phyloP scores from a whole-genome alignment of 73 alveolate genomes.

The Tetrahymena malaccensis region DNA sequence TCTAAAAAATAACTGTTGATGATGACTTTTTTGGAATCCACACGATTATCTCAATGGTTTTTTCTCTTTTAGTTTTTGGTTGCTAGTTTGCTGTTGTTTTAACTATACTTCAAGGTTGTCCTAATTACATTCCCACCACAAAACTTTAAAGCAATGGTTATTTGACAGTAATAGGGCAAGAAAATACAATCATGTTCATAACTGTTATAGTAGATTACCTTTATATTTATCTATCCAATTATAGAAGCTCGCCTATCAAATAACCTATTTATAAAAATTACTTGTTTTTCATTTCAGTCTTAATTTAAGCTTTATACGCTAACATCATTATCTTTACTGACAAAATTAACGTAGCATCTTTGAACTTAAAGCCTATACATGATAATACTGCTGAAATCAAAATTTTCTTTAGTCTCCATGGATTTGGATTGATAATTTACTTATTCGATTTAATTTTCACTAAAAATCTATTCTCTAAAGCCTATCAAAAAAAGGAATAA shows the following conservation, averaged over 20 bases:
- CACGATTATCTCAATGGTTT: background rate
- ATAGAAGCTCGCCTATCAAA: background rate
- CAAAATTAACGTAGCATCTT: background rate
- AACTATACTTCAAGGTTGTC: background rate
- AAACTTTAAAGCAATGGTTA: background rate
- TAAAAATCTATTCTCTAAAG: background rate
- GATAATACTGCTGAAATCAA: background rate
- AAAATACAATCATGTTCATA: background rate
- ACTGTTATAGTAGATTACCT: background rate
- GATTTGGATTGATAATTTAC: background rate
- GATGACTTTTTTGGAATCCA: background rate
- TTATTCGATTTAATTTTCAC: background rate
- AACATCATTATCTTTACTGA: background rate
- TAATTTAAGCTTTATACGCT: background rate
- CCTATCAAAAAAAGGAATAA: background rate
- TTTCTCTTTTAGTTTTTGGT: background rate
- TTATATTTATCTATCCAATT: background rate
- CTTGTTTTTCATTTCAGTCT: background rate
- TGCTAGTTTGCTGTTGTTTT: background rate
- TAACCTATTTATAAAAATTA: background rate
- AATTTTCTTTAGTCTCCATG: background rate
- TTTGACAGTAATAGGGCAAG: background rate
- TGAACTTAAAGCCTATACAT: background rate
- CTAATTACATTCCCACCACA: background rate
- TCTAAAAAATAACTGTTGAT: background rate